These are phyloP conservation scores for Endocalyx cinctus DNA, from an alignment of 2,329 filamentous ascomycete genomes.

Conservation along the genomic window DNA sequence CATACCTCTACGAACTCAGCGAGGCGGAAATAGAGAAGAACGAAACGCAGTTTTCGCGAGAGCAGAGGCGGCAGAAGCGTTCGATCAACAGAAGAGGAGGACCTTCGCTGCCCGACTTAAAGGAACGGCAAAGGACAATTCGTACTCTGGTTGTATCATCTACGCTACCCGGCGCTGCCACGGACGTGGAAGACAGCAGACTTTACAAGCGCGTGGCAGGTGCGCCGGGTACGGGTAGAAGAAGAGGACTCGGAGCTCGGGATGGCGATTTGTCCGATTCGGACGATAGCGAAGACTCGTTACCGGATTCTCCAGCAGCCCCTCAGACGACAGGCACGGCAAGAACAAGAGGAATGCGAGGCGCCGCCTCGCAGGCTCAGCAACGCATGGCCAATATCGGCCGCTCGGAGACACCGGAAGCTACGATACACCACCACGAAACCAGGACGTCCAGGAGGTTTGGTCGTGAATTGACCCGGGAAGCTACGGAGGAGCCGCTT, in stretches of 20 bases:
- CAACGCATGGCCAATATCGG: slow-evolving; percentile 78
- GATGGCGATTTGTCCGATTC: slow-evolving; percentile 80
- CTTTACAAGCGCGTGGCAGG: slow-evolving; percentile 75
- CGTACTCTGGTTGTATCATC: slow-evolving; percentile 89
- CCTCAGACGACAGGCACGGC: slow-evolving; percentile 73
- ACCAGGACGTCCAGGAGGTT: slow-evolving; percentile 61
- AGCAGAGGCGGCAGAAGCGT: slow-evolving; percentile 90
- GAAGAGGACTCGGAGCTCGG: slow-evolving; percentile 47
- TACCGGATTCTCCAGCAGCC: slow-evolving; percentile 77
- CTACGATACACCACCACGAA: slow-evolving; percentile 66
- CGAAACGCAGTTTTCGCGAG: slow-evolving; percentile 87
- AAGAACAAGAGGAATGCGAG: slow-evolving; percentile 81
- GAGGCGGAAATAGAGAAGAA: slow-evolving; percentile 86
- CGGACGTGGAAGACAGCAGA: slow-evolving; percentile 75
- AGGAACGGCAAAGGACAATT: slow-evolving; percentile 89
- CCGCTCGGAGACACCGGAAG: slow-evolving; percentile 86
- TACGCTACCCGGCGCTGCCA: slow-evolving; percentile 81
- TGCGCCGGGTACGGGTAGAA: slow-evolving; percentile 46
- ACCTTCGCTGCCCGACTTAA: slow-evolving; percentile 89
- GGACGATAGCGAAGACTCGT: slow-evolving; percentile 85
- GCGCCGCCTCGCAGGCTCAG: slow-evolving; percentile 80
- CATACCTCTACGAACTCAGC: slow-evolving; percentile 89
- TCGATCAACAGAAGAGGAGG: slow-evolving; percentile 92
- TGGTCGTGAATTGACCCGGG: slow-evolving; percentile 59
- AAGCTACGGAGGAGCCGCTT: slow-evolving; percentile 74